Percentiles rank a stretch among this genome's conserved stretches.
Conservation (phyloP, 2,329 filamentous ascomycete species). For the Fusarium haematococcum region DNA sequence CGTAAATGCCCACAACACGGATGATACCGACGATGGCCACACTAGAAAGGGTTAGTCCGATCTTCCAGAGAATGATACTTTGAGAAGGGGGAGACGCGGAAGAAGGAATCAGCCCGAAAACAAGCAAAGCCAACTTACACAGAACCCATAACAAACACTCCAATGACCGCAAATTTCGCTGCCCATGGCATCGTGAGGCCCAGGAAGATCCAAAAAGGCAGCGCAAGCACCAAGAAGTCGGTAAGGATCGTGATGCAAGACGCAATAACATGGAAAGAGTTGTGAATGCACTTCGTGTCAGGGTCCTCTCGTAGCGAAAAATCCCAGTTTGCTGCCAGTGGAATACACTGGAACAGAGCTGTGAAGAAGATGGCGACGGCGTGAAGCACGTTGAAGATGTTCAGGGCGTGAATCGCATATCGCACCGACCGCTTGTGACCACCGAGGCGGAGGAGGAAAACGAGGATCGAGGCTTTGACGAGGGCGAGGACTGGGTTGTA, state of each 20-base stretch:
- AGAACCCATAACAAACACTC: conserved; percentile 53
- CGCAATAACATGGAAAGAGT: conserved; percentile 48
- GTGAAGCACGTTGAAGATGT: conserved; percentile 45
- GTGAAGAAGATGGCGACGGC: conserved; percentile 52
- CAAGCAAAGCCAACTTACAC: conserved; percentile 43
- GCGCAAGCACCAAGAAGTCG: conserved; percentile 53
- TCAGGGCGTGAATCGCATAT: conserved; percentile 27
- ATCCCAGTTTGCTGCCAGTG: conserved; percentile 51
- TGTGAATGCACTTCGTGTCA: conserved; percentile 50
- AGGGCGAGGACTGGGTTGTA: conserved; percentile 60
- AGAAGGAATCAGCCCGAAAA: neutral
- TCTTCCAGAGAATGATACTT: neutral
- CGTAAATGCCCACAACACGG: conserved; percentile 47
- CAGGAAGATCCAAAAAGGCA: conserved; percentile 56
- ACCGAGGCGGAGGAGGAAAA: conserved; percentile 58
- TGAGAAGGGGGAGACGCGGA: neutral
- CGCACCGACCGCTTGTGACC: conserved; percentile 49
- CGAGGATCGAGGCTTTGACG: conserved; percentile 58
- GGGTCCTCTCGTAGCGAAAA: conserved; percentile 30
- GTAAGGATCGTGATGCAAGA: conserved; percentile 55
- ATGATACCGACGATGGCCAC: conserved; percentile 49
- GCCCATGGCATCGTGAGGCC: conserved; percentile 52
- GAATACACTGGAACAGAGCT: conserved; percentile 55
- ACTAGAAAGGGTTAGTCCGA: conserved; percentile 24
- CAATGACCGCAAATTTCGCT: conserved; percentile 53